phyloP scores from a whole-genome alignment of 768 basidiomycete species.

The Lepiota subincarnata region DNA sequence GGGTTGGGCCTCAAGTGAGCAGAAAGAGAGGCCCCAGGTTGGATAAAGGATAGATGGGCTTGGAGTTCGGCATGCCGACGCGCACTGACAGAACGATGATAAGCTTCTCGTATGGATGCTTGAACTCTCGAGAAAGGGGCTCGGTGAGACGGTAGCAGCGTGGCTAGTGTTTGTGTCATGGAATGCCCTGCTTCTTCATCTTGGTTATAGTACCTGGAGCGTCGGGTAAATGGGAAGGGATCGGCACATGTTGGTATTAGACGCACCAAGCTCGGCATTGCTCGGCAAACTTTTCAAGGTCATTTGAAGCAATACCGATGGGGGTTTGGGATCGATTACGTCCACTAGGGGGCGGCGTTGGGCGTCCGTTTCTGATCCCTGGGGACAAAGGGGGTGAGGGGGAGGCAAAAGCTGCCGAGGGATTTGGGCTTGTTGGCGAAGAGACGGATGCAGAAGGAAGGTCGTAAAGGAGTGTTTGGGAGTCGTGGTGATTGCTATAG shows the following conservation, averaged over 20 bases:
- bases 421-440: conserved; percentile 53
- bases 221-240: background rate
- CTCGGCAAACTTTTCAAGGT: conserved; percentile 76
- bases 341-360: conserved; percentile 53
- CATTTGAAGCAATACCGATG: conserved; percentile 56
- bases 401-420: conserved; percentile 52
- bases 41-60: conserved; percentile 75
- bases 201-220: conserved; percentile 75
- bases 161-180: conserved; percentile 81
- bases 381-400: conserved; percentile 51
- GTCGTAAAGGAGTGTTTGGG: conserved; percentile 72
- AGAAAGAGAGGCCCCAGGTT: conserved; percentile 75
- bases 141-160: conserved; percentile 77
- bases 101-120: conserved; percentile 80
- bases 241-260: background rate
- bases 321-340: conserved; percentile 71
- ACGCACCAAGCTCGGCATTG: conserved; percentile 74
- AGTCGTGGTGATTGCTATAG: conserved; percentile 38
- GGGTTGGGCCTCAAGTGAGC: conserved; percentile 72
- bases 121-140: conserved; percentile 86
- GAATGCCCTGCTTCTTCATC: conserved; percentile 71
- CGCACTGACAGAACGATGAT: conserved; percentile 75
- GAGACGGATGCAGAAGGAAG: conserved; percentile 59
- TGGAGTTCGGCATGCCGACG: conserved; percentile 80
- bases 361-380: conserved; percentile 44